Evolutionary conservation across 106 monocot genomes (phyloP), one percentile per base, ranked within the genome.

Genomic region (Dioscorea zingiberensis): DNA sequence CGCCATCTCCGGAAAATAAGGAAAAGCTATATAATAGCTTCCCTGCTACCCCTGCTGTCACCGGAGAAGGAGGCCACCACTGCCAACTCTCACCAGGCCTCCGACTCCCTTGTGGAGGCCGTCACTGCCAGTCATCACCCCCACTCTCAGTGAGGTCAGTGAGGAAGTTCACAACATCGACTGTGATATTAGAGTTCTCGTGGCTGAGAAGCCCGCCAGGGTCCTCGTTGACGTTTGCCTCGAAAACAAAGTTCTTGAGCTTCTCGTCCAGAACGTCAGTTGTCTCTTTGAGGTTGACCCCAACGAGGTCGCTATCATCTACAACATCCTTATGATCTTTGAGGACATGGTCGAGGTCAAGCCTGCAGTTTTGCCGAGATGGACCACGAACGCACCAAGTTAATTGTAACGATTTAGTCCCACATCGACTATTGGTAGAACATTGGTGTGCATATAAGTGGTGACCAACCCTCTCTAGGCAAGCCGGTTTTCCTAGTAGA

Each of bases 311-410:
- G 71, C 78, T 26, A 88, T 88, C 3, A 78, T 97, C 58, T 83
- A 92, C 64, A 84, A 80, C 63, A 92, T 91, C 0, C 79, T 97
- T 17, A 49, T 83, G 0, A 85, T 78, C 16, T 76, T 97, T 12
- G 97, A 97, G 68, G 92, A 97, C 68, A 82, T 97, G 75, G 77
- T 97, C n/a, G 97, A 92, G 64, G 71, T 89, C 46, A 81, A 76
- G 54, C 88, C 88, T 1, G 74, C 78, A 0, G 84, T 89, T n/a
- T n/a, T 12, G 85, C 95, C 6, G 51, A 51, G 47, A 49, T 88
- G 19, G 97, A 88, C 1, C 92, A 88, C 53, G 97, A 97, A 55
- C 75, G 88, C 29, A 97, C 91, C 15, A 91, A 86, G 77, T 56
- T 97, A n/a, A n/a, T n/a, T n/a, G 91, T 86, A 26, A 83, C 88